Percentiles rank a stretch among this genome's conserved stretches.
Conservation (phyloP, 768 basidiomycete species). For the Leucosporidium scottii region DNA sequence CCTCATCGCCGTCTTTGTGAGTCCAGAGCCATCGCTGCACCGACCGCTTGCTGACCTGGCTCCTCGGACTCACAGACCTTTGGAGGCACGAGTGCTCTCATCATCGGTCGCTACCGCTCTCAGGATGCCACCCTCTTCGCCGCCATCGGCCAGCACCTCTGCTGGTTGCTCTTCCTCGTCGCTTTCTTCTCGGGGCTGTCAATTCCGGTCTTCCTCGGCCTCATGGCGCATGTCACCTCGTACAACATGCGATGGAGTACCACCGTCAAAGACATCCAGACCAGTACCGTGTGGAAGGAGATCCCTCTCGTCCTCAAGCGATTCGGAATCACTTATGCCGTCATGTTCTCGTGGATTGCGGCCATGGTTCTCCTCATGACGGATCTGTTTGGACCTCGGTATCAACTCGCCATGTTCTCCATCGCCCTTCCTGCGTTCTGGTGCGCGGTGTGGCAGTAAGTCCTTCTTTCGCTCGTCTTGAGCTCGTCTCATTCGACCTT, state of each 20-base stretch:
- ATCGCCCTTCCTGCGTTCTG: constrained; percentile 67
- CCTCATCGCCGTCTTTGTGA: constrained; percentile 59
- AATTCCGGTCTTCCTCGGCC: constrained; percentile 58
- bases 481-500: too few relatives aligned
- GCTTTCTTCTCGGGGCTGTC: constrained; percentile 39
- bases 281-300: constrained; percentile 84
- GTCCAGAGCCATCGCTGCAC: constrained; percentile 55
- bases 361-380: constrained; percentile 56
- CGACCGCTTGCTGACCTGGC: constrained; percentile 41
- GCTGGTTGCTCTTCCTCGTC: constrained; percentile 69
- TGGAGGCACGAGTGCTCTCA: constrained; percentile 51
- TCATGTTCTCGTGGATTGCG: constrained; percentile 50
- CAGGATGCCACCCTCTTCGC: background rate
- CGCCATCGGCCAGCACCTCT: constrained; percentile 50
- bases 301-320: constrained; percentile 74
- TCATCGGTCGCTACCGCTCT: constrained; percentile 10
- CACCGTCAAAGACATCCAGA: constrained; percentile 77
- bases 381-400: constrained; percentile 54
- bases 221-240: constrained; percentile 54
- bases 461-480: too few relatives aligned
- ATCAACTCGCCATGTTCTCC: constrained; percentile 65
- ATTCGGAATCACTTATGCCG: constrained; percentile 54
- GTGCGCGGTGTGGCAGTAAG: constrained; percentile 35
- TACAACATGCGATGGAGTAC: constrained; percentile 64
- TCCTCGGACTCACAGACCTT: constrained; percentile 44